Conservation (phyloP, 495 filamentous ascomycete species). For the Penicillium fimorum region DNA sequence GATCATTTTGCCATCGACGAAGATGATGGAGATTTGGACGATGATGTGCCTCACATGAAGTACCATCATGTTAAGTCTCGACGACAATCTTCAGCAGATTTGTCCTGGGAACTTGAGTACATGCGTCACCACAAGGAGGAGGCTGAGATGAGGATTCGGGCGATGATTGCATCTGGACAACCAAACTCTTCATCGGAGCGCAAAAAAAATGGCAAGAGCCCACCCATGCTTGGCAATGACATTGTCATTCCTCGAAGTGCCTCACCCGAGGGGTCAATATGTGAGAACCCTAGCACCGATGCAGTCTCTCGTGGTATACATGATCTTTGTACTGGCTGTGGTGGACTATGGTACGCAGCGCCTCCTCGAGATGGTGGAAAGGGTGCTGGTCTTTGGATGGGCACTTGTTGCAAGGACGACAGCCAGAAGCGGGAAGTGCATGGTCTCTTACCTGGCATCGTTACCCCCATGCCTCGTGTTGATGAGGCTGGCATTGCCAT, state of each 20-base stretch:
- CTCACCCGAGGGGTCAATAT: constrained; percentile 76
- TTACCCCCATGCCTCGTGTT: constrained; percentile 26
- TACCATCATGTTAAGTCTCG: constrained; percentile 32
- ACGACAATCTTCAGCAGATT: constrained; percentile 47
- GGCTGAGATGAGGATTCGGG: constrained; percentile 38
- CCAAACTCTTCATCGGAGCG: constrained; percentile 29
- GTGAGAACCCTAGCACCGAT: constrained; percentile 56
- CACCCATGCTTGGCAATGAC: constrained; percentile 82
- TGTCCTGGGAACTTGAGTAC: constrained; percentile 51
- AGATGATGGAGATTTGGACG: constrained; percentile 47
- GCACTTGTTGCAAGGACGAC: constrained; percentile 43
- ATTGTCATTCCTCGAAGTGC: constrained; percentile 71
- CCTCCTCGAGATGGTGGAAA: constrained; percentile 25
- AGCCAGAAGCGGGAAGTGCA: constrained; percentile 10
- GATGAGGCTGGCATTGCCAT: constrained; percentile 11
- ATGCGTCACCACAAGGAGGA: constrained; percentile 52
- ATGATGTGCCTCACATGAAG: constrained; percentile 39
- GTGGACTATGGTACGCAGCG: constrained; percentile 44
- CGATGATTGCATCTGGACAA: constrained; percentile 25
- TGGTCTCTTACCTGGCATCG: constrained; percentile 20
- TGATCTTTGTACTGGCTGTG: constrained; percentile 23
- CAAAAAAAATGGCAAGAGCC: constrained; percentile 56
- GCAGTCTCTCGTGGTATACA: not conserved
- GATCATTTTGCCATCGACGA: constrained; percentile 59
- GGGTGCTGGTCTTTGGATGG: constrained; percentile 65